Percentiles rank a stretch among this genome's conserved stretches.
Evolutionary conservation across 2,329 filamentous ascomycete species (phyloP).

Genomic region (Microdochium nivale): DNA sequence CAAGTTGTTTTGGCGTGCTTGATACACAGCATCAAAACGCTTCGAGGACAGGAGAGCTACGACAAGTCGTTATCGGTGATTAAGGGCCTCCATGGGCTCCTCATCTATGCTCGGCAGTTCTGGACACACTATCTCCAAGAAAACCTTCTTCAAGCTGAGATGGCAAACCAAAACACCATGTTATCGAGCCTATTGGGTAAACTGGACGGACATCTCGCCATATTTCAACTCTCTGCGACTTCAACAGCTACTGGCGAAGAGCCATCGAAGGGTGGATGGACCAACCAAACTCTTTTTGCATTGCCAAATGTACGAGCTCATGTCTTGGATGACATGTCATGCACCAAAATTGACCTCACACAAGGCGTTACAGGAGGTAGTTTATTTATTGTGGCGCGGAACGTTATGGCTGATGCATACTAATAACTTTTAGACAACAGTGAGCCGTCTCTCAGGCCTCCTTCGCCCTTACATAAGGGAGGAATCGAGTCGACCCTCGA

Average conservation of each 20-base stretch:
- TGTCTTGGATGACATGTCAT: neutral
- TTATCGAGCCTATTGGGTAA: neutral
- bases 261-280: neutral
- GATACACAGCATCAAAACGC: constrained; percentile 11
- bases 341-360: neutral
- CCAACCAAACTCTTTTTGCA: neutral
- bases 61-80: constrained; percentile 8
- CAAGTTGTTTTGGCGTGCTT: constrained; percentile 14
- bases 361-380: too few relatives aligned
- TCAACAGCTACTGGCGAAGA: neutral
- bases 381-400: too few relatives aligned
- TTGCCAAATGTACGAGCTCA: neutral
- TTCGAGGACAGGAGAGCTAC: constrained; percentile 2
- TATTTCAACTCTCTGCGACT: neutral
- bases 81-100: constrained; percentile 19
- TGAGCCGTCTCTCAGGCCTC: neutral
- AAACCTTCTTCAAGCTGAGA: neutral
- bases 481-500: neutral
- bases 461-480: neutral
- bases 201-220: neutral
- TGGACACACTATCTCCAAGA: constrained; percentile 20
- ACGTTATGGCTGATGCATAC: too few relatives aligned
- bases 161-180: too few relatives aligned
- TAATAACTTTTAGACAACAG: too few relatives aligned
- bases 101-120: constrained; percentile 19